A percentile compares a stretch with the other conserved stretches of the same genome.
These are phyloP conservation scores for Lumnitzera racemosa DNA, from an alignment of 345 rosid species.

Conservation along the genomic window DNA sequence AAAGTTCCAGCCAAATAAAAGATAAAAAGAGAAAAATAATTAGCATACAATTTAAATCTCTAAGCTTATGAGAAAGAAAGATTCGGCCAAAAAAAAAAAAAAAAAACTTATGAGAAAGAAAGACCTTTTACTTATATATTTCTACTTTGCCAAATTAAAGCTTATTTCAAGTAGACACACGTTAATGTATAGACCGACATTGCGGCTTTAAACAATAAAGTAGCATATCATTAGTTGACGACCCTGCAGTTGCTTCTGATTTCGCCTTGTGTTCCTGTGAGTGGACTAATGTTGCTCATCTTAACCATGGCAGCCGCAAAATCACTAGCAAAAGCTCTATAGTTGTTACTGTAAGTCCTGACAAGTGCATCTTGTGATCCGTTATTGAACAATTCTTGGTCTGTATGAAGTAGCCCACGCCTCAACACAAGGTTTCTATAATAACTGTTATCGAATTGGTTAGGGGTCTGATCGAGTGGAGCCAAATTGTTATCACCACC, in stretches of 20 bases:
- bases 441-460: constrained; percentile 24
- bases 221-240: constrained; percentile 10
- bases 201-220: background rate
- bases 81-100: too few species aligned
- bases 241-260: constrained; percentile 31
- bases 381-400: constrained; percentile 32
- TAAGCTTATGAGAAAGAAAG: too few species aligned
- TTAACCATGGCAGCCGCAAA: constrained; percentile 39
- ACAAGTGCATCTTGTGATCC: constrained; percentile 28
- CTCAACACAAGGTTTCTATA: constrained; percentile 17
- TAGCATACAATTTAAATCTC: too few species aligned
- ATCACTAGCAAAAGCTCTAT: constrained; percentile 13
- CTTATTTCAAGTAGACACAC: background rate
- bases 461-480: constrained; percentile 25
- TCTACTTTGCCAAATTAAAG: too few species aligned
- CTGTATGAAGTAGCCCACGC: constrained; percentile 41
- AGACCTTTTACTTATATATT: too few species aligned
- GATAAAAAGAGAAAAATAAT: too few species aligned
- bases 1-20: too few species aligned
- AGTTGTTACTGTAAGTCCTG: constrained; percentile 19
- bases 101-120: too few species aligned
- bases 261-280: constrained; percentile 31
- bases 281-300: constrained; percentile 40
- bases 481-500: constrained; percentile 27
- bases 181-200: too few species aligned